Evolutionary conservation across 78 protist species (phyloP).

Genomic region (Protostelium mycophagum): DNA sequence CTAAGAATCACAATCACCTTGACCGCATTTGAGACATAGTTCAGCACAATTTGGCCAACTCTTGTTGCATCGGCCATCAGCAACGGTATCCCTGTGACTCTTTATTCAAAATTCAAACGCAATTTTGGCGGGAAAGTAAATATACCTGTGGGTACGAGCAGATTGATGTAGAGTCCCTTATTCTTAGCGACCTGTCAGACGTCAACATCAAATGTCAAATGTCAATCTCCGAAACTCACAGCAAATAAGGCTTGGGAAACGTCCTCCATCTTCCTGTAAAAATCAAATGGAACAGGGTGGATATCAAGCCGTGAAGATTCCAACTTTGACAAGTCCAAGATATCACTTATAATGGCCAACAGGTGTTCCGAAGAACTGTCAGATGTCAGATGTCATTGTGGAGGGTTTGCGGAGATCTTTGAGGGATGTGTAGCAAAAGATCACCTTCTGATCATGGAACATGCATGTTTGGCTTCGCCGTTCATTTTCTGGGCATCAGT

Average conservation of each 20-base stretch:
- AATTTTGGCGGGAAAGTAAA: constrained; percentile 1
- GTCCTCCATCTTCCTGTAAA: constrained; percentile 27
- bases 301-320: constrained; percentile 25
- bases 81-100: neutral
- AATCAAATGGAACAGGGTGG: constrained; percentile 9
- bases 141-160: constrained; percentile 4
- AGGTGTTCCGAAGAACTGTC: constrained; percentile 17
- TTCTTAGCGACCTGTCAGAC: too few species aligned
- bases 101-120: too few species aligned
- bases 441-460: neutral
- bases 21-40: neutral
- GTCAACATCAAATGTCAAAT: too few species aligned
- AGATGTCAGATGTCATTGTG: neutral
- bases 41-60: neutral
- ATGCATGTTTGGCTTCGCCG: neutral
- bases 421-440: too few species aligned
- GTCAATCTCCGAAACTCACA: too few species aligned
- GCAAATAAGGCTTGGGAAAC: constrained; percentile 15
- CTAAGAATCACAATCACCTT: constrained; percentile 9
- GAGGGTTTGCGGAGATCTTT: neutral
- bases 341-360: constrained; percentile 32
- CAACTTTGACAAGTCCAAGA: constrained; percentile 36
- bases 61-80: neutral
- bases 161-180: constrained; percentile 21
- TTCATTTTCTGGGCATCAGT: neutral